Base-by-base conservation (phyloP, 257 asterid species). In the Fraxinus anomala region DNA sequence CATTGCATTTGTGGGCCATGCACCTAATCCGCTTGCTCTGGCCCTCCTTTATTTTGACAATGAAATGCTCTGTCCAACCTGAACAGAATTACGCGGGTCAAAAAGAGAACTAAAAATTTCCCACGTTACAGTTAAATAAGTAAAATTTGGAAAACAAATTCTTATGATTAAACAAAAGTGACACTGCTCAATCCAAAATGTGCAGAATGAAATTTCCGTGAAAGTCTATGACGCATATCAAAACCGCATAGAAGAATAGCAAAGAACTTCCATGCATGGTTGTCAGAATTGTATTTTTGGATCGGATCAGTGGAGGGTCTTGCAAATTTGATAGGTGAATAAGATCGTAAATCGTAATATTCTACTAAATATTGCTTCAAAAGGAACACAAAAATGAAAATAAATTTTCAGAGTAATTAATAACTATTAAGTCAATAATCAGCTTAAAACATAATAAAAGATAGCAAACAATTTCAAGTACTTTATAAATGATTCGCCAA, bases 21-120 rank as follows among this genome's bases (percentile, higher is more conserved):
- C 98, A 94, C 82, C 84, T 89, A 82, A 94, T 89, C 66, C 93
- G 86, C 92, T 90, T 94, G 84, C 98, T 94, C 83, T 92, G 98
- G 73, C 98, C 98, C 85, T 90, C 98, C 4, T 92, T 90, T 54
- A 94, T 94, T 85, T 94, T 89, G 80, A 94, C 92, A 76, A 94
- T 82, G 80, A 94, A 94, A 83, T 94, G 97, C 86, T 85, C 94
- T n/a, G 97, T 92, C 98, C 98, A 94, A 78, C 98, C 98, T 94
- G 82, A 73, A n/a, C 51, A n/a, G 66, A 56, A 56, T 56, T 6
- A 19, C 24, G 11, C 1, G 0, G 8, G 26, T 56, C 26, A 56
- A n/a, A 56, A 56, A n/a, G 11, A n/a, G 24, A 56, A n/a, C 56
- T 49, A 49, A 67, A 14, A 68, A 14, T 28, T 31, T 10, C 9